These are phyloP conservation scores for Sugiyamaella americana DNA, from an alignment of 805 yeast genomes.

Conservation along the genomic window DNA sequence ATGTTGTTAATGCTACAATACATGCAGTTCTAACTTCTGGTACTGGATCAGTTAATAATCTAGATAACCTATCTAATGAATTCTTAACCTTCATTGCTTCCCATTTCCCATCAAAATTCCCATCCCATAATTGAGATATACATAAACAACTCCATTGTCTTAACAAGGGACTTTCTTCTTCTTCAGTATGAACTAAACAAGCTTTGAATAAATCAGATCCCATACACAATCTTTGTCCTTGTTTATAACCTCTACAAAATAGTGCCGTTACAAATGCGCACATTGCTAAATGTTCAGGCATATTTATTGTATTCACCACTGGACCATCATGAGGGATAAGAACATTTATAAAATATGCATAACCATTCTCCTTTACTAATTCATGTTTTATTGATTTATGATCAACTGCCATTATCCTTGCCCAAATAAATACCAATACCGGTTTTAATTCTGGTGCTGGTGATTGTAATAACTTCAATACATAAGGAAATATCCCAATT, in stretches of 20 bases:
- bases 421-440: constrained; percentile 93
- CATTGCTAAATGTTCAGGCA: constrained; percentile 89
- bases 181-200: constrained; percentile 56
- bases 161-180: constrained; percentile 74
- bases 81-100: constrained; percentile 57
- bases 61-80: constrained; percentile 48
- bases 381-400: constrained; percentile 86
- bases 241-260: constrained; percentile 71
- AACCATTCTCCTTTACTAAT: constrained; percentile 84
- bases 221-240: constrained; percentile 76
- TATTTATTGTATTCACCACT: constrained; percentile 35
- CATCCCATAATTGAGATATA: constrained; percentile 66
- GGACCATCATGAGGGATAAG: constrained; percentile 39
- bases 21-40: constrained; percentile 92
- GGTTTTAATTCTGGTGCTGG: constrained; percentile 96
- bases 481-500: constrained; percentile 94
- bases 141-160: constrained; percentile 90
- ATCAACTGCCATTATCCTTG: constrained; percentile 94
- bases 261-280: constrained; percentile 85
- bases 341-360: constrained; percentile 77
- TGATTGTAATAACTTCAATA: constrained; percentile 78
- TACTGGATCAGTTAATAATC: constrained; percentile 69
- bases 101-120: constrained; percentile 59
- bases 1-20: constrained; percentile 64
- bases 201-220: constrained; percentile 66